phyloP scores from a whole-genome alignment of 179 eudicot genomes.

The Silene coronaria region DNA sequence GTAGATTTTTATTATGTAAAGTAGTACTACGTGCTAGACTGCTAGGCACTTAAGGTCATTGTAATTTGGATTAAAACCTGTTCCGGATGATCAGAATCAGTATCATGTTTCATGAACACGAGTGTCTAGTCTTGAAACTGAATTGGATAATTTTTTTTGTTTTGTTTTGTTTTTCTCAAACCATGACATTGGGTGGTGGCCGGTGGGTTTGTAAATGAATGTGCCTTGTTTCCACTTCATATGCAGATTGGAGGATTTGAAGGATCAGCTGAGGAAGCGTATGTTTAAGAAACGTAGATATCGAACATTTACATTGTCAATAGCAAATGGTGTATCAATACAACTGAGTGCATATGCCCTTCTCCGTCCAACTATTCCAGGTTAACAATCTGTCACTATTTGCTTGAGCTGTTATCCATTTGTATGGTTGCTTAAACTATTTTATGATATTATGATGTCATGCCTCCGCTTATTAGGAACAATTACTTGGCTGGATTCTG shows the following conservation, averaged over 20 bases:
- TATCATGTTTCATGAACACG: neutral
- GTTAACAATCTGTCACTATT: conserved; percentile 27
- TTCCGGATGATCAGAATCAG: neutral
- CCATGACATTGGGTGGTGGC: too few relatives aligned
- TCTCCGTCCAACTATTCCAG: conserved; percentile 86
- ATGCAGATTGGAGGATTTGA: conserved; percentile 77
- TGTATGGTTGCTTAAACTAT: neutral
- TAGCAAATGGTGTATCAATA: conserved; percentile 71
- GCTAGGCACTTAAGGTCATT: neutral
- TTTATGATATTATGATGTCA: conserved; percentile 10
- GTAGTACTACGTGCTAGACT: neutral
- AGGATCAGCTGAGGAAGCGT: conserved; percentile 71
- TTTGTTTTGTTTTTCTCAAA: neutral
- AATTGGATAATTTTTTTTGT: too few relatives aligned
- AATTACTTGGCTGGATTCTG: conserved; percentile 92
- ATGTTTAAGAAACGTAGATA: conserved; percentile 91
- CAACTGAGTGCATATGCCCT: conserved; percentile 86
- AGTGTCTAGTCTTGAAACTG: neutral
- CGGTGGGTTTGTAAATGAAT: neutral
- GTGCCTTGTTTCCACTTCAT: conserved; percentile 10
- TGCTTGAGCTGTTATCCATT: neutral
- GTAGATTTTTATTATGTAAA: neutral
- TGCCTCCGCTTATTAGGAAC: conserved; percentile 41
- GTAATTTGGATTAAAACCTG: neutral
- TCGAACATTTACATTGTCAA: conserved; percentile 58